Conservation (phyloP, 1,284 basidiomycete species). For the Bondarzewia mesenterica region DNA sequence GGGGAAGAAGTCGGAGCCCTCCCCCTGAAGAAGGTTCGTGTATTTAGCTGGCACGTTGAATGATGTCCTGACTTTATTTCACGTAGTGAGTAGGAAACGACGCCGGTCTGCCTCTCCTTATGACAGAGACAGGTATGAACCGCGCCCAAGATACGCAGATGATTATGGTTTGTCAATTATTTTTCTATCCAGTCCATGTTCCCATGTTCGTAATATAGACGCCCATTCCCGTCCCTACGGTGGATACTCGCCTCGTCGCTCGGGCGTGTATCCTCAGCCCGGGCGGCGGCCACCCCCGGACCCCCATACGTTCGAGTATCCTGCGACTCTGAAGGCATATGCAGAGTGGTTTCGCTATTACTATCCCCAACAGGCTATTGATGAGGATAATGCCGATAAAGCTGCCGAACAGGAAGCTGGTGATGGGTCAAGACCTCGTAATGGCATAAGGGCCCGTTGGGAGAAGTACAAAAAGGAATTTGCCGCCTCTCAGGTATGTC, state of each 20-base stretch:
- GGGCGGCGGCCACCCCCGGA: slow-evolving; percentile 62
- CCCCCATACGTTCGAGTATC: slow-evolving; percentile 77
- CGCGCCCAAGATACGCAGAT: slow-evolving; percentile 70
- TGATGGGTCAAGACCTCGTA: slow-evolving; percentile 69
- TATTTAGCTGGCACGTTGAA: no score
- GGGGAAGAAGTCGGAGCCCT: slow-evolving; percentile 70
- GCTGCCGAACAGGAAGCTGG: slow-evolving; percentile 74
- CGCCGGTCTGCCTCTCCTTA: slow-evolving; percentile 83
- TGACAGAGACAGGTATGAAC: slow-evolving; percentile 72
- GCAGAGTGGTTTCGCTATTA: slow-evolving; percentile 85
- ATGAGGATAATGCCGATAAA: slow-evolving; percentile 76
- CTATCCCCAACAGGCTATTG: slow-evolving; percentile 68
- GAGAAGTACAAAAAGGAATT: slow-evolving; percentile 92
- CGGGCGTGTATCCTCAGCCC: slow-evolving; percentile 30
- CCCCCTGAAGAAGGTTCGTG: slow-evolving; percentile 55
- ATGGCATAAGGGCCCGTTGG: slow-evolving; percentile 74
- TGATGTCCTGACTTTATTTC: neutral
- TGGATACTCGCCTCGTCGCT: slow-evolving; percentile 54
- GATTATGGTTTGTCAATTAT: slow-evolving; percentile 75
- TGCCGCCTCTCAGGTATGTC: slow-evolving; percentile 70
- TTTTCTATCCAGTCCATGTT: slow-evolving; percentile 8
- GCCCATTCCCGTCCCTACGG: slow-evolving; percentile 56
- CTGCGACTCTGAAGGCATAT: slow-evolving; percentile 76
- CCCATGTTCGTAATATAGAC: slow-evolving; percentile 30
- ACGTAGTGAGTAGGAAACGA: slow-evolving; percentile 67